Conservation (phyloP, 1,139 yeast genomes). For the Scheffersomyces illinoinensis region DNA sequence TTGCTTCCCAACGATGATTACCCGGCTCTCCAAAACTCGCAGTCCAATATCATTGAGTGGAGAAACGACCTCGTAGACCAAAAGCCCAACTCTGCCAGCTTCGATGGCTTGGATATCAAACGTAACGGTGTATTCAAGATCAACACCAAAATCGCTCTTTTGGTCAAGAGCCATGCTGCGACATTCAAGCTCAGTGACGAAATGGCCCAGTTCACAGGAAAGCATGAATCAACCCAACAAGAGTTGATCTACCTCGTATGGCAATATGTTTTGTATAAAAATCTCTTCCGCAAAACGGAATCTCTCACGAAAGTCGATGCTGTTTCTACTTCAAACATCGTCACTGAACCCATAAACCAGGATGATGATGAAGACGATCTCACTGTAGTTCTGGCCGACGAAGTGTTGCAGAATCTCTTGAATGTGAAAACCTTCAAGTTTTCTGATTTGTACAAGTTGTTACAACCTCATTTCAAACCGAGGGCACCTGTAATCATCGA, state of each 20-base stretch:
- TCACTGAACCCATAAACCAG: constrained; percentile 19
- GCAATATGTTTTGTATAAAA: constrained; percentile 82
- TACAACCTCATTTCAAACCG: constrained; percentile 64
- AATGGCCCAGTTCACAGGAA: constrained; percentile 71
- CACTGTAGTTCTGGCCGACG: constrained; percentile 66
- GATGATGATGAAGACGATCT: constrained; percentile 36
- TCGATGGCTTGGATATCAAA: constrained; percentile 88
- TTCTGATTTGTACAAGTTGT: constrained; percentile 71
- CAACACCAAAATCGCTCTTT: constrained; percentile 70
- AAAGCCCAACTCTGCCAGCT: constrained; percentile 23
- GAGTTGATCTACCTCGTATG: constrained; percentile 83
- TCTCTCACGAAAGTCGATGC: constrained; percentile 39
- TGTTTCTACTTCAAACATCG: constrained; percentile 23
- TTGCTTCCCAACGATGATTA: constrained; percentile 49
- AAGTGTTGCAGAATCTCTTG: constrained; percentile 58
- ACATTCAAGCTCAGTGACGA: constrained; percentile 62
- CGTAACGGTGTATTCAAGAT: constrained; percentile 73
- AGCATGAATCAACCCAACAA: constrained; percentile 78
- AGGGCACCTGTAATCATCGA: constrained; percentile 76
- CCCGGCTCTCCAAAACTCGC: constrained; percentile 34
- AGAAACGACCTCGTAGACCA: constrained; percentile 22
- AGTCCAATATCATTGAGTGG: constrained; percentile 45
- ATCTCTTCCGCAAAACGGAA: constrained; percentile 52
- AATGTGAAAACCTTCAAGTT: constrained; percentile 57
- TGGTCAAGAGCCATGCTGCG: constrained; percentile 70